Base-by-base conservation (phyloP, 2,329 filamentous ascomycete species). In the Coleophoma crateriformis region DNA sequence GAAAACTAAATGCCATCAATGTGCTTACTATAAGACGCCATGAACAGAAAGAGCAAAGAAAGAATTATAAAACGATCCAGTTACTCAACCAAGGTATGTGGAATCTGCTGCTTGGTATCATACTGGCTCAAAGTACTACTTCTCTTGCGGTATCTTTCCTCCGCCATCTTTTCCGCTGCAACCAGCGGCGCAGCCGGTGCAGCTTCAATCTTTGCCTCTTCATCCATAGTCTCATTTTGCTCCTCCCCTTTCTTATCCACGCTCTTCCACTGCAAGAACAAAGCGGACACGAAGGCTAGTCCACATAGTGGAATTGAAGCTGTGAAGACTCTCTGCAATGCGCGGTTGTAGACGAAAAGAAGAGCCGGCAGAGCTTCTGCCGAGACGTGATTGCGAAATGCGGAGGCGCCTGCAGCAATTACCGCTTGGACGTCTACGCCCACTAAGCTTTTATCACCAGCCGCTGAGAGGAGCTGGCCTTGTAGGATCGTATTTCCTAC, bases 321-420 rank as follows among this genome's bases (percentile, higher is more conserved):
- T 52, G 78, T 77, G 58, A 78, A 83, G 0, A 73, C 73, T 50
- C 74, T 65, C 10, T 69, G 71, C 13, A 84, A 59, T 0, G 77
- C 73, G 8, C 63, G 52, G 57, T 81, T 82, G 64, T 84, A 84
- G 0, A 74, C 77, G 0, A 56, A 45, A 8, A 79, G 65, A 22
- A 83, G 73, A 1, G 64, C 66, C 2, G 61, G 52, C 1, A 81
- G 59, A 51, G 67, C 71, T 38, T 73, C 55, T 0, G 57, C 39
- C 0, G 68, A 61, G 37, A 83, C 71, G 3, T 64, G 61, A 0
- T 66, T 58, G 54, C 74, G 71, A 22, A 84, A 63, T 41, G 72
- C 69, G 0, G 77, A 78, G 12, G 64, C 64, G 19, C 65, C 65
- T 6, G 58, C 60, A 20, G 56, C 45, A 38, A 65, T 55, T 7